Conservation (phyloP, 225 moss, liverwort and hornwort species). For the Polytrichum formosum region DNA sequence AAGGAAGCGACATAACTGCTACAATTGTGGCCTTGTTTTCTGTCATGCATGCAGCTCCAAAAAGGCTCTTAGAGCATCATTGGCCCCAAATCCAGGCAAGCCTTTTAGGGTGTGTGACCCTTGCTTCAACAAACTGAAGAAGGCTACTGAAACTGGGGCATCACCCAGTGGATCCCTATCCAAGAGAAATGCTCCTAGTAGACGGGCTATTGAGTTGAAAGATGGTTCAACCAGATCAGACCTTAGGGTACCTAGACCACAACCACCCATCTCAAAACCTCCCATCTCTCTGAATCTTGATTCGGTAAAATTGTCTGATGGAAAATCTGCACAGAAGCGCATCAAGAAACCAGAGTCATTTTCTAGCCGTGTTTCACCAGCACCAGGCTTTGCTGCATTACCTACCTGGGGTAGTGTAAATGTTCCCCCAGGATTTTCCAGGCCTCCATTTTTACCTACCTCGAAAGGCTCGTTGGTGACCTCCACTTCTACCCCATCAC, state of each 20-base stretch:
- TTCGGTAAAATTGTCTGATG: constrained; percentile 57
- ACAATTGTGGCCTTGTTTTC: constrained; percentile 91
- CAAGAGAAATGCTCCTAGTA: constrained; percentile 38
- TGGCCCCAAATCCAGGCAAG: constrained; percentile 81
- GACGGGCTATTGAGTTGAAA: constrained; percentile 64
- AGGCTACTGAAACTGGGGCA: constrained; percentile 68
- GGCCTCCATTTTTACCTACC: constrained; percentile 52
- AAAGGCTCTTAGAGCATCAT: constrained; percentile 79
- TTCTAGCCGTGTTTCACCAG: constrained; percentile 86
- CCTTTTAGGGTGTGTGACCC: constrained; percentile 92
- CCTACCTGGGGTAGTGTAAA: constrained; percentile 84
- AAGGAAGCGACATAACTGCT: constrained; percentile 98
- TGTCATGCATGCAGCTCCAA: constrained; percentile 95
- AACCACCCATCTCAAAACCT: constrained; percentile 53
- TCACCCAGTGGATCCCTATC: constrained; percentile 32
- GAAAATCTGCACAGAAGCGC: constrained; percentile 48
- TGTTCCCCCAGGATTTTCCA: constrained; percentile 73
- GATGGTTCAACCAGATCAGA: constrained; percentile 56
- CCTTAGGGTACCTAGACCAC: constrained; percentile 51
- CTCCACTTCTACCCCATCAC: constrained; percentile 47
- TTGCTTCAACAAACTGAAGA: constrained; percentile 77
- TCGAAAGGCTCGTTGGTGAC: constrained; percentile 35
- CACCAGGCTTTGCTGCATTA: constrained; percentile 46
- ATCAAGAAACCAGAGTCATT: constrained; percentile 68
- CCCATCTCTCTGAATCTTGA: constrained; percentile 37